Base-by-base conservation (phyloP, 148 eudicot genomes). In the Nepenthes gracilis region DNA sequence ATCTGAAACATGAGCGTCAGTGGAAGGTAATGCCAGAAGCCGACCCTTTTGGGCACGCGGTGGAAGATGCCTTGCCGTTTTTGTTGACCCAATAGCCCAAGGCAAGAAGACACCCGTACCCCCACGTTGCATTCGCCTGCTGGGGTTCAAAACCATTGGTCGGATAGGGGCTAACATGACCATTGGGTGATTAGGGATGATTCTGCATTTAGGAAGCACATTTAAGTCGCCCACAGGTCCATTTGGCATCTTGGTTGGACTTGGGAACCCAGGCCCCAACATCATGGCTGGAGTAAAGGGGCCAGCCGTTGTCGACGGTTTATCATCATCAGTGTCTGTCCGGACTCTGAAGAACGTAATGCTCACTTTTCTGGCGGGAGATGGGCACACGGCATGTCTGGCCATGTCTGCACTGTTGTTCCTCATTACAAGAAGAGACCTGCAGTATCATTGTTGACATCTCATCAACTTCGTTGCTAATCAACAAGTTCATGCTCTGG, bases 61-160 rank as follows among this genome's bases (percentile, higher is more conserved):
- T 23, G 98, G 98, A 14, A 88, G 95, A 43, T 89, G 95, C 69
- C 71, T 88, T 0, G 87, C 75, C 0, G 80, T 91, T 65, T 81
- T 88, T 36, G 81, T 83, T 36, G 86, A 53, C 2, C 84, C 80
- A 4, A 55, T 80, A 1, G 67, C 65, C 95, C 96, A 88, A n/a
- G 98, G 98, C 69, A 93, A 69, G 82, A 88, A 93, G 48, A 93
- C 98, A 7, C 98, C 98, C 1, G 98, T 93, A 1, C 98, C 98
- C 45, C 85, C 92, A 32, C 54, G 76, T 0, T 78, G 71, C 61
- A 79, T 59, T 58, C 68, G 80, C 75, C 67, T 49, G 45, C 45
- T 40, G 12, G 53, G 78, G 6, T 64, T 75, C 64, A 76, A 34
- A 37, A 82, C 74, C 59, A 80, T 64, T 40, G 88, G 98, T 6